Conservation (phyloP, 2,329 filamentous ascomycete species). For the Pyricularia pennisetigena region DNA sequence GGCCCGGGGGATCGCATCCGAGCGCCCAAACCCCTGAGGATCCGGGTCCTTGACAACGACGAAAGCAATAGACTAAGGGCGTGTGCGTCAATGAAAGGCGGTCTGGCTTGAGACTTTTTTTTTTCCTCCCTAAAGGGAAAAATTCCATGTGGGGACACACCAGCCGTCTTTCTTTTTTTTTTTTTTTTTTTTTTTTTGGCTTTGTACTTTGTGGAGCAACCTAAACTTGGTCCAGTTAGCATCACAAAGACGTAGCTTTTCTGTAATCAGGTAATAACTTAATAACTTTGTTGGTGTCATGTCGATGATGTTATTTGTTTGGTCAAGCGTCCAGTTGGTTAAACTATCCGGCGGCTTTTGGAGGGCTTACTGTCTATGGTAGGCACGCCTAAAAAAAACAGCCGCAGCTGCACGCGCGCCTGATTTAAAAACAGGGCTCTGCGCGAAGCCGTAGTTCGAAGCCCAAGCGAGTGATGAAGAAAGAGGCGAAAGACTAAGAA, state of each 20-base stretch:
- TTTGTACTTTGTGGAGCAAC: neutral
- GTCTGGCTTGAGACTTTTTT: neutral
- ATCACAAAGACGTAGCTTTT: neutral
- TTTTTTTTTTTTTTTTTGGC: neutral
- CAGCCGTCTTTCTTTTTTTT: neutral
- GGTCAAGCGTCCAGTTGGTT: neutral
- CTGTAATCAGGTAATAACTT: neutral
- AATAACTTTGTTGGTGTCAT: neutral
- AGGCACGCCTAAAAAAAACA: neutral
- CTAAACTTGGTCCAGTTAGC: neutral
- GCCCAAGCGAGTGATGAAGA: neutral
- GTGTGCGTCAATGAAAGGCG: neutral
- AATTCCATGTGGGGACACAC: neutral
- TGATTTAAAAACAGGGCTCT: neutral
- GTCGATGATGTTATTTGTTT: neutral
- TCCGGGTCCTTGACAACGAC: neutral
- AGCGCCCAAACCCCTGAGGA: neutral
- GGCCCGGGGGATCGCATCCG: neutral
- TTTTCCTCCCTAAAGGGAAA: neutral
- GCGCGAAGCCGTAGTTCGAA: neutral
- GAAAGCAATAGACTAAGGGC: neutral
- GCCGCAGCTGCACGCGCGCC: neutral
- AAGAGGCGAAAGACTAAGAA: neutral
- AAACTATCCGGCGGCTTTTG: neutral
- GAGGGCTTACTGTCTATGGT: neutral